A percentile compares a stretch with the other conserved stretches of the same genome.
Conservation (phyloP, 2,329 filamentous ascomycete species). For the Hymenoscyphus repandus region DNA sequence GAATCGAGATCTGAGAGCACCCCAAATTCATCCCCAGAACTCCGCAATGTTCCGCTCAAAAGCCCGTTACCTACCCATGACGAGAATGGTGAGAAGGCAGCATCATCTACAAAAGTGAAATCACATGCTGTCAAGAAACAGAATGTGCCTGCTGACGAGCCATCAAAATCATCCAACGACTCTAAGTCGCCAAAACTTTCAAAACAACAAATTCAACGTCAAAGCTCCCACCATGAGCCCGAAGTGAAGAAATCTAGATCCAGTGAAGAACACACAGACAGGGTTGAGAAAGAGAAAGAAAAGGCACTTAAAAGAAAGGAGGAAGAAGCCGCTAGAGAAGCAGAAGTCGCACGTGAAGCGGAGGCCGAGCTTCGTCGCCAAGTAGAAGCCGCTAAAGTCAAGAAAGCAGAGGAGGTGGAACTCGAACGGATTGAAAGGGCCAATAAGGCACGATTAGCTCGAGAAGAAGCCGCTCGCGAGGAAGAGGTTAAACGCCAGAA, state of each 20-base stretch:
- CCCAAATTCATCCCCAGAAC: slow-evolving; percentile 26
- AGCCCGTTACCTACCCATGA: slow-evolving; percentile 16
- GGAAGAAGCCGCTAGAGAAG: slow-evolving; percentile 32
- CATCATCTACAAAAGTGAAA: slow-evolving; percentile 15
- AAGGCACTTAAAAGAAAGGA: slow-evolving; percentile 30
- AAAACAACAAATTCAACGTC: slow-evolving; percentile 10
- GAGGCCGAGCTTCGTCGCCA: slow-evolving; percentile 19
- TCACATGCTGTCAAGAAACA: slow-evolving; percentile 11
- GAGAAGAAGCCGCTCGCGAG: slow-evolving; percentile 27
- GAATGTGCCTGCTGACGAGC: slow-evolving; percentile 6
- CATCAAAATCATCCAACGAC: slow-evolving; percentile 8
- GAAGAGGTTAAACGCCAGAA: slow-evolving; percentile 32
- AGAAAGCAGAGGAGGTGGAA: slow-evolving; percentile 16
- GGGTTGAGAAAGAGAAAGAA: slow-evolving; percentile 30
- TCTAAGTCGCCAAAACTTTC: slow-evolving; percentile 10
- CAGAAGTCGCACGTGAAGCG: slow-evolving; percentile 22
- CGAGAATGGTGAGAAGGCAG: slow-evolving; percentile 10
- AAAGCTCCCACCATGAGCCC: slow-evolving; percentile 7
- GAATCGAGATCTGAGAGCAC: slow-evolving; percentile 20
- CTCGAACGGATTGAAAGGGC: slow-evolving; percentile 23
- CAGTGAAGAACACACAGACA: slow-evolving; percentile 10
- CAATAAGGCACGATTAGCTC: slow-evolving; percentile 21
- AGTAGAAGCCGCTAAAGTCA: slow-evolving; percentile 9
- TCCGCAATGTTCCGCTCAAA: slow-evolving; percentile 17
- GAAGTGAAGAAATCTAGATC: slow-evolving; percentile 14